A percentile compares a stretch with the other conserved stretches of the same genome.
Evolutionary conservation across 768 basidiomycete species (phyloP).

Genomic region (Astraeus odoratus): DNA sequence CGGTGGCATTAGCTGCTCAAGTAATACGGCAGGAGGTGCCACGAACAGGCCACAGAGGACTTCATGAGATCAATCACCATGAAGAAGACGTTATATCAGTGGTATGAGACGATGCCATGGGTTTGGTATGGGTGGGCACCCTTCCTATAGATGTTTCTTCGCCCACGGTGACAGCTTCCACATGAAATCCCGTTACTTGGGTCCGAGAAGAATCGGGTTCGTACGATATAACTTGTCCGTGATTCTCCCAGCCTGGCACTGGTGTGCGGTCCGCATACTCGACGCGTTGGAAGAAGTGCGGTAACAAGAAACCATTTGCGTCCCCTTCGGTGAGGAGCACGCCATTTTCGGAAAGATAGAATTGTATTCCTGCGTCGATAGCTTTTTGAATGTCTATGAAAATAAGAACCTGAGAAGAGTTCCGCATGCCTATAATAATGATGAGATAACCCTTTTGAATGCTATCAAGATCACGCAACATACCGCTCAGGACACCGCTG

Average conservation of each 20-base stretch:
- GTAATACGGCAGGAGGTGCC: no score
- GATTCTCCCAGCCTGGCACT: slow-evolving; percentile 18
- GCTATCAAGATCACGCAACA: slow-evolving; percentile 16
- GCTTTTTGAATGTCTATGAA: slow-evolving; percentile 73
- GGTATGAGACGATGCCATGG: not conserved
- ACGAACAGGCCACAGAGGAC: no score
- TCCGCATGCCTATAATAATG: slow-evolving; percentile 64
- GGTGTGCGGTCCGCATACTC: slow-evolving; percentile 34
- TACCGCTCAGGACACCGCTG: slow-evolving; percentile 70
- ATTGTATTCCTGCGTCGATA: slow-evolving; percentile 58
- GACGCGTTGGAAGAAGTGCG: slow-evolving; percentile 65
- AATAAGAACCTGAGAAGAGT: slow-evolving; percentile 69
- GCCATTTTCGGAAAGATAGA: slow-evolving; percentile 79
- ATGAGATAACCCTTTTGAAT: not conserved
- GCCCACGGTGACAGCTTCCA: not conserved
- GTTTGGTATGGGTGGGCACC: not conserved
- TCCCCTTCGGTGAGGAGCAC: slow-evolving; percentile 85
- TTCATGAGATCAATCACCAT: no score
- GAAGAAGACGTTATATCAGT: not conserved
- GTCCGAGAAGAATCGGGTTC: not conserved
- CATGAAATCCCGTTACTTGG: slow-evolving; percentile 1
- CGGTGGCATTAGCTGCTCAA: no score
- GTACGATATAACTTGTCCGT: not conserved
- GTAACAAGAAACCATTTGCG: slow-evolving; percentile 48
- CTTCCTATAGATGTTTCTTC: not conserved